phyloP scores from a whole-genome alignment of 2,329 filamentous ascomycete species.

The Fonsecaea pedrosoi region DNA sequence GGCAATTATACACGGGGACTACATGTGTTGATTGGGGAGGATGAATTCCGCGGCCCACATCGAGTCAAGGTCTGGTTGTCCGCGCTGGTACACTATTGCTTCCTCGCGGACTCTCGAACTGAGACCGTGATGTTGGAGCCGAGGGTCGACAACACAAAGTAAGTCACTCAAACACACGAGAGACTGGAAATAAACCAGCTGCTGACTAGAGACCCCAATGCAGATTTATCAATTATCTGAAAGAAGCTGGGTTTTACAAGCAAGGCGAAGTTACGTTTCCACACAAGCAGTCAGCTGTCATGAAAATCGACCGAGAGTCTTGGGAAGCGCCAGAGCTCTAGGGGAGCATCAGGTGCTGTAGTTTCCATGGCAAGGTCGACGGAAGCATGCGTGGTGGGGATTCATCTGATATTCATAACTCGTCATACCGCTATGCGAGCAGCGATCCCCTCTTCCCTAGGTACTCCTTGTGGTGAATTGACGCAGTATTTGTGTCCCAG shows the following conservation, averaged over 20 bases:
- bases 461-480: not conserved
- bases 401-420: not conserved
- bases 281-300: slow-evolving; percentile 89
- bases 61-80: slow-evolving; percentile 81
- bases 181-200: not conserved
- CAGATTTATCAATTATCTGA: slow-evolving; percentile 74
- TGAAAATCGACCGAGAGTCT: slow-evolving; percentile 77
- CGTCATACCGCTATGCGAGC: not conserved
- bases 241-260: slow-evolving; percentile 79
- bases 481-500: not conserved
- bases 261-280: slow-evolving; percentile 86
- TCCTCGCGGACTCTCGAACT: slow-evolving; percentile 78
- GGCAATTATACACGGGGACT: slow-evolving; percentile 86
- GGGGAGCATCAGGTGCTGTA: not conserved
- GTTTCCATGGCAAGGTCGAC: not conserved
- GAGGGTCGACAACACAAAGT: slow-evolving; percentile 89
- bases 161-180: slow-evolving; percentile 43
- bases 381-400: not conserved
- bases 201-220: slow-evolving; percentile 14
- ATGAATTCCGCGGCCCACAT: slow-evolving; percentile 83
- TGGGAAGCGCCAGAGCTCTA: slow-evolving; percentile 71
- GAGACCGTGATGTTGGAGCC: slow-evolving; percentile 86
- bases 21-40: slow-evolving; percentile 87
- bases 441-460: not conserved
- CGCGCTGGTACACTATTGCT: slow-evolving; percentile 85